Conservation (phyloP, 306 rosid genomes). For the Citrullus amarus region DNA sequence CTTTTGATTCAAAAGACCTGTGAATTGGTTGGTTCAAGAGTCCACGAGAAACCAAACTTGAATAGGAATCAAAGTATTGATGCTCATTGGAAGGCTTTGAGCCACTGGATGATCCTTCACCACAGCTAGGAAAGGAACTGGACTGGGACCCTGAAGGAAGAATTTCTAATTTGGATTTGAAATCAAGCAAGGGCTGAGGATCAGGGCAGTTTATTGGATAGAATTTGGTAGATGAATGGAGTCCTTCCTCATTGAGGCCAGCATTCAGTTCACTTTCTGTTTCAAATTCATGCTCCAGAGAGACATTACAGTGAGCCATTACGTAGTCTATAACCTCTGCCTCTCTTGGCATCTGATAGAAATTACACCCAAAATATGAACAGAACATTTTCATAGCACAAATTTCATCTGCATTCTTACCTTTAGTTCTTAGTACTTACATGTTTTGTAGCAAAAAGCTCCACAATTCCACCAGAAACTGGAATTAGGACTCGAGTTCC, state of each 20-base stretch:
- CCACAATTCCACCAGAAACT: slow-evolving; percentile 53
- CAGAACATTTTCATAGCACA: background rate
- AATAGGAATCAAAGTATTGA: slow-evolving; percentile 24
- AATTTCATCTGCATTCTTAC: background rate
- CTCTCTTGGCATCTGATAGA: slow-evolving; percentile 47
- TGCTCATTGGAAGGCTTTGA: slow-evolving; percentile 45
- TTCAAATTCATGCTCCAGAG: slow-evolving; percentile 33
- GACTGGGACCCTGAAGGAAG: slow-evolving; percentile 15
- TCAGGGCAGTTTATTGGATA: slow-evolving; percentile 12
- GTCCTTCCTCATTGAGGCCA: slow-evolving; percentile 19
- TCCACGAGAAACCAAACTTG: slow-evolving; percentile 10
- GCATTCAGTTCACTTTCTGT: slow-evolving; percentile 10
- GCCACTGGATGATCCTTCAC: slow-evolving; percentile 43
- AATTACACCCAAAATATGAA: slow-evolving; percentile 12
- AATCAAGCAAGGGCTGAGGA: slow-evolving; percentile 8
- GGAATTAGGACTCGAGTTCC: slow-evolving; percentile 74
- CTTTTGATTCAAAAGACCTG: slow-evolving; percentile 15
- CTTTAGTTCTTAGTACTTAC: slow-evolving; percentile 20
- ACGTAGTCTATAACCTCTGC: slow-evolving; percentile 35
- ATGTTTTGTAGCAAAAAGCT: slow-evolving; percentile 47
- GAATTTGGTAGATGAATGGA: slow-evolving; percentile 13
- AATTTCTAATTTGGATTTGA: slow-evolving; percentile 18
- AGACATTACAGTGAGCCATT: slow-evolving; percentile 24
- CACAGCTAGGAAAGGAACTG: slow-evolving; percentile 34
- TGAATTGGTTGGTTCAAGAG: slow-evolving; percentile 14